These are phyloP conservation scores for Pseudotulostoma volvatum DNA, from an alignment of 495 filamentous ascomycete genomes.

Conservation along the genomic window DNA sequence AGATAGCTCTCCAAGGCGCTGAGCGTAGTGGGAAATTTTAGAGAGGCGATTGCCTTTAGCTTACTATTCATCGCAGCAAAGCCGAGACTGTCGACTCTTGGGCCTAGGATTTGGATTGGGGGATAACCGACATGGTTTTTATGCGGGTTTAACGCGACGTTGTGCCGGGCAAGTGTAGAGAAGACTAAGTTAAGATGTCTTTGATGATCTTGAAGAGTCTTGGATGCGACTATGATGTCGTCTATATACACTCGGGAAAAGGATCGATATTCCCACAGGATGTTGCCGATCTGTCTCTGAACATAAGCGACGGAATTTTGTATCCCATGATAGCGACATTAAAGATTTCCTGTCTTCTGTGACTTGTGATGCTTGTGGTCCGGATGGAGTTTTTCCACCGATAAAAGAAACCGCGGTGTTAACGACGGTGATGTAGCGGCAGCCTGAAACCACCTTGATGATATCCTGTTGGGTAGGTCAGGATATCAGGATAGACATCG, in stretches of 20 bases:
- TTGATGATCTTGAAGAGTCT: slow-evolving; percentile 2
- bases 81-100: slow-evolving; percentile 2
- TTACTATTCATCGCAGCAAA: background rate
- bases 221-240: slow-evolving; percentile 1
- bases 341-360: slow-evolving; percentile 5
- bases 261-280: background rate
- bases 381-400: background rate
- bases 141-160: slow-evolving; percentile 2
- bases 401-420: background rate
- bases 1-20: slow-evolving; percentile 4
- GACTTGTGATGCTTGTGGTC: background rate
- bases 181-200: slow-evolving; percentile 2
- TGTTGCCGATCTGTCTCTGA: background rate
- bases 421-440: background rate
- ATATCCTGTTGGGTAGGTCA: too few species aligned
- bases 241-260: slow-evolving; percentile 4
- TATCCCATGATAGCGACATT: slow-evolving; percentile 7
- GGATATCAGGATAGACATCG: too few species aligned
- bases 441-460: background rate
- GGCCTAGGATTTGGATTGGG: slow-evolving; percentile 1
- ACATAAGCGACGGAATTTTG: slow-evolving; percentile 4
- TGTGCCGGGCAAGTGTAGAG: background rate
- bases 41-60: background rate
- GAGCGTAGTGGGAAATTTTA: slow-evolving; percentile 1
- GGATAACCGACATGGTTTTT: slow-evolving; percentile 5